A percentile compares a stretch with the other conserved stretches of the same genome.
phyloP scores from a whole-genome alignment of 2,329 filamentous ascomycete genomes.

The Penicillium expansum region DNA sequence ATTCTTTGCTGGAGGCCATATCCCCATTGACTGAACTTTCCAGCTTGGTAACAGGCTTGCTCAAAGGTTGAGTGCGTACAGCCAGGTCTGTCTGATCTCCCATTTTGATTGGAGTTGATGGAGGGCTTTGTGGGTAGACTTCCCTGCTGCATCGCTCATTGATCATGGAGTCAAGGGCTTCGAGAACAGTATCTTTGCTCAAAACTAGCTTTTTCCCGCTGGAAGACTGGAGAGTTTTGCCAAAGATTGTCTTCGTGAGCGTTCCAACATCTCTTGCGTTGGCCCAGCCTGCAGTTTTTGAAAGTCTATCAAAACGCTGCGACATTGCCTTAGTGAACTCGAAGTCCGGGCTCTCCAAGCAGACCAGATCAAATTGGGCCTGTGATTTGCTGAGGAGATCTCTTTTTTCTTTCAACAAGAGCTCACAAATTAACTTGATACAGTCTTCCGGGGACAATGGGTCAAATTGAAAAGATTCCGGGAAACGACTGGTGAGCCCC shows the following conservation, averaged over 20 bases:
- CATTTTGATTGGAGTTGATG: not conserved
- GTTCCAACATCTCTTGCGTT: constrained; percentile 63
- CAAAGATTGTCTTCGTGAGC: constrained; percentile 53
- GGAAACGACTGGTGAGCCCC: constrained; percentile 64
- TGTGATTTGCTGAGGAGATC: not conserved
- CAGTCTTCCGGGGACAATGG: constrained; percentile 47
- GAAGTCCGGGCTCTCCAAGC: not conserved
- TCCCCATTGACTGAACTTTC: not conserved
- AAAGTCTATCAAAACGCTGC: constrained; percentile 42
- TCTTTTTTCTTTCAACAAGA: constrained; percentile 23
- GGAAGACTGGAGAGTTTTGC: constrained; percentile 20
- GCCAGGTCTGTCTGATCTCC: not conserved
- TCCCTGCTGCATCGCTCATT: constrained; percentile 12
- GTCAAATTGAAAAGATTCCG: constrained; percentile 59
- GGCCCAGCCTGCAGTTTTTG: constrained; percentile 54
- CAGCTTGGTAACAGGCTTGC: not conserved
- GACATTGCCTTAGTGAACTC: constrained; percentile 5
- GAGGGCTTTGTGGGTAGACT: not conserved
- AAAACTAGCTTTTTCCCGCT: constrained; percentile 1
- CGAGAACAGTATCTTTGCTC: constrained; percentile 8
- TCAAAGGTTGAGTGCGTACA: not conserved
- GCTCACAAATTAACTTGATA: constrained; percentile 43
- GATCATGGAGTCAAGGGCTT: constrained; percentile 17
- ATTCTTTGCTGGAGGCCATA: not conserved
- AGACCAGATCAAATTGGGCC: not conserved